These are phyloP conservation scores for Malbranchea cinnamomea DNA, from an alignment of 2,329 filamentous ascomycete genomes.

Conservation along the genomic window DNA sequence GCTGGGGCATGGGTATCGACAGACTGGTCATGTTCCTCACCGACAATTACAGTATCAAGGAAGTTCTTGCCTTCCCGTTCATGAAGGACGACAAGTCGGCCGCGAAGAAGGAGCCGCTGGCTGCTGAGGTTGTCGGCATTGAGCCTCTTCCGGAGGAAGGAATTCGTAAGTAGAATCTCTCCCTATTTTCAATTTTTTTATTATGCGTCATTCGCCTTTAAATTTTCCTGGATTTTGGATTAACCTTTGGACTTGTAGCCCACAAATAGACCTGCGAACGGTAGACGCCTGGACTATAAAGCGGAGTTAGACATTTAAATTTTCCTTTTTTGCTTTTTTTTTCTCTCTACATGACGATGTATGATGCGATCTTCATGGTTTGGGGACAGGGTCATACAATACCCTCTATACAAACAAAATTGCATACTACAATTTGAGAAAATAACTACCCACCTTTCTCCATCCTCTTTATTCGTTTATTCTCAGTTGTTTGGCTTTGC, in stretches of 20 bases:
- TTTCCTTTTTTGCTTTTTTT: slow-evolving; percentile 1
- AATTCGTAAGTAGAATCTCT: slow-evolving; percentile 31
- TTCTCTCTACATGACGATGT: slow-evolving; percentile 3
- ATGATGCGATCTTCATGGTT: too few species aligned
- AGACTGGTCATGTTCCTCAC: slow-evolving; percentile 91
- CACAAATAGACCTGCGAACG: slow-evolving; percentile 8
- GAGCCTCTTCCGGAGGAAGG: slow-evolving; percentile 46
- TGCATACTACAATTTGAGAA: too few species aligned
- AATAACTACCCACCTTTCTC: too few species aligned
- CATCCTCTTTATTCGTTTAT: too few species aligned
- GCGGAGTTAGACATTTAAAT: too few species aligned
- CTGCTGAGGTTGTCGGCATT: slow-evolving; percentile 49
- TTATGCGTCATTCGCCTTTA: not conserved
- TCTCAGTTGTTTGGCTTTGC: too few species aligned
- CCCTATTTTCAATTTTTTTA: not conserved
- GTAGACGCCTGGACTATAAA: not conserved
- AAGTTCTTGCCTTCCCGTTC: slow-evolving; percentile 91
- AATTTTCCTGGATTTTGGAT: slow-evolving; percentile 9
- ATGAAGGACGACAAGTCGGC: slow-evolving; percentile 70
- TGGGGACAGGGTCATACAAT: too few species aligned
- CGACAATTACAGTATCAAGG: slow-evolving; percentile 89
- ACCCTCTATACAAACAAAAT: too few species aligned
- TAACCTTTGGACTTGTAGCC: slow-evolving; percentile 4
- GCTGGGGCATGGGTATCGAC: slow-evolving; percentile 94
- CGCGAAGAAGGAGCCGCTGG: slow-evolving; percentile 29